These are phyloP conservation scores for Nectriaceae sp. DNA, from an alignment of 2,329 filamentous ascomycete species.

Conservation along the genomic window DNA sequence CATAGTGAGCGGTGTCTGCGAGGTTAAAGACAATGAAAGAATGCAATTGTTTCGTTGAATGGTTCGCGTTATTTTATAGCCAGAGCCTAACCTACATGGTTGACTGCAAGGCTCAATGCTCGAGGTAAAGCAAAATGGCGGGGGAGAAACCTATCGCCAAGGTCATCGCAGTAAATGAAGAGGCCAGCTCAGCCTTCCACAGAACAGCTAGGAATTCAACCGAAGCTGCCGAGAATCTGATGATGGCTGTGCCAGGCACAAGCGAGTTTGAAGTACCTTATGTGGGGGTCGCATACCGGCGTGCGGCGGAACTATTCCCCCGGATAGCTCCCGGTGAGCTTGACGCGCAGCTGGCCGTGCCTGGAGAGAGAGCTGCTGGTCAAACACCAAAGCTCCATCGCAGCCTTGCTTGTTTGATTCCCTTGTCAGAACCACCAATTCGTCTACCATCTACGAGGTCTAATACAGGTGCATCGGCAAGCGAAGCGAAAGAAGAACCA, in stretches of 20 bases:
- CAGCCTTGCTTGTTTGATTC: slow-evolving; percentile 29
- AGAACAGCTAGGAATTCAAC: slow-evolving; percentile 26
- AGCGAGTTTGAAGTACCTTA: slow-evolving; percentile 16
- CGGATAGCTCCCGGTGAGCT: slow-evolving; percentile 33
- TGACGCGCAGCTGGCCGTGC: slow-evolving; percentile 42
- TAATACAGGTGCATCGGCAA: neutral
- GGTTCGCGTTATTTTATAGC: slow-evolving; percentile 14
- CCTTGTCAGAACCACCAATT: slow-evolving; percentile 24
- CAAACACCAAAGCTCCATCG: slow-evolving; percentile 37
- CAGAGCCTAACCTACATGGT: slow-evolving; percentile 31
- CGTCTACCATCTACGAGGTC: slow-evolving; percentile 9
- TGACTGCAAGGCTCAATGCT: slow-evolving; percentile 13
- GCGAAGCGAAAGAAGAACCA: slow-evolving; percentile 11
- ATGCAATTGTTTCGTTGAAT: slow-evolving; percentile 5
- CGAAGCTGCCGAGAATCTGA: slow-evolving; percentile 27
- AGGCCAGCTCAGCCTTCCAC: slow-evolving; percentile 34
- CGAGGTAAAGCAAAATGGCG: slow-evolving; percentile 15
- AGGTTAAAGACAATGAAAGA: slow-evolving; percentile 10
- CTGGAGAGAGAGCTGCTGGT: slow-evolving; percentile 34
- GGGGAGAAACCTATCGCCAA: slow-evolving; percentile 22
- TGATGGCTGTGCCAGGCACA: slow-evolving; percentile 16
- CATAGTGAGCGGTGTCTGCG: slow-evolving; percentile 23
- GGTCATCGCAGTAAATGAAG: slow-evolving; percentile 24
- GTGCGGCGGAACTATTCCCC: slow-evolving; percentile 29
- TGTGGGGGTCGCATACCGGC: slow-evolving; percentile 10